Evolutionary conservation across 495 filamentous ascomycete genomes (phyloP).

Genomic region (Podospora conica): DNA sequence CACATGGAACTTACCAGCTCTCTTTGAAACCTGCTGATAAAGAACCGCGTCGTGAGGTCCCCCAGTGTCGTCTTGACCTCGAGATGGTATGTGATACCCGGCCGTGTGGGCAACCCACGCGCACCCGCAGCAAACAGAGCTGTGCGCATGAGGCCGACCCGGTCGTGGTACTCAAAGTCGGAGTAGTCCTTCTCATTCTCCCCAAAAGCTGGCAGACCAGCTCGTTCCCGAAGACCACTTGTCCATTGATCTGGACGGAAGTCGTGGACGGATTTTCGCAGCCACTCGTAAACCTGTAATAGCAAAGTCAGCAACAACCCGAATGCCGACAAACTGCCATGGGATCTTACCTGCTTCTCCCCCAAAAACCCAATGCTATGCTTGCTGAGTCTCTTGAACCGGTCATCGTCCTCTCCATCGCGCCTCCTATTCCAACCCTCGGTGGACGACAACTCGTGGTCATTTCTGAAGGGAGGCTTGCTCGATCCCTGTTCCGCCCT

Average conservation of each 20-base stretch:
- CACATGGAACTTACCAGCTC: not conserved
- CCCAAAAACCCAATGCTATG: not conserved
- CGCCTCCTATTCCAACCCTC: not conserved
- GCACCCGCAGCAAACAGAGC: not conserved
- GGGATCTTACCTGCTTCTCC: not conserved
- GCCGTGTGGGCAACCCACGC: not conserved
- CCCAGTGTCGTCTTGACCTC: slow-evolving; percentile 4
- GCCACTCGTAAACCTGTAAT: not conserved
- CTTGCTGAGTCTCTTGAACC: not conserved
- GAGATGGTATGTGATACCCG: not conserved
- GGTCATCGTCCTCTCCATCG: not conserved
- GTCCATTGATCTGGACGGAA: not conserved
- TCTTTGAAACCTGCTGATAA: not conserved
- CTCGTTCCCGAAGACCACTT: not conserved
- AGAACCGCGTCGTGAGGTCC: not conserved
- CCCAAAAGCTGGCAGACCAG: not conserved
- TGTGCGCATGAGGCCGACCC: not conserved
- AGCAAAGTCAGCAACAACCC: not conserved
- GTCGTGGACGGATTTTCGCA: not conserved
- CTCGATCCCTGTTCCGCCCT: not conserved
- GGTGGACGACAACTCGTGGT: not conserved
- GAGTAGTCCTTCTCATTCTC: not conserved
- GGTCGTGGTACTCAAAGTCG: slow-evolving; percentile 1
- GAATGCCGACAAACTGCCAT: not conserved
- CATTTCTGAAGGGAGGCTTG: not conserved